A percentile compares a stretch with the other conserved stretches of the same genome.
phyloP scores from a whole-genome alignment of 2,329 filamentous ascomycete genomes.

The Diaporthe helianthi region DNA sequence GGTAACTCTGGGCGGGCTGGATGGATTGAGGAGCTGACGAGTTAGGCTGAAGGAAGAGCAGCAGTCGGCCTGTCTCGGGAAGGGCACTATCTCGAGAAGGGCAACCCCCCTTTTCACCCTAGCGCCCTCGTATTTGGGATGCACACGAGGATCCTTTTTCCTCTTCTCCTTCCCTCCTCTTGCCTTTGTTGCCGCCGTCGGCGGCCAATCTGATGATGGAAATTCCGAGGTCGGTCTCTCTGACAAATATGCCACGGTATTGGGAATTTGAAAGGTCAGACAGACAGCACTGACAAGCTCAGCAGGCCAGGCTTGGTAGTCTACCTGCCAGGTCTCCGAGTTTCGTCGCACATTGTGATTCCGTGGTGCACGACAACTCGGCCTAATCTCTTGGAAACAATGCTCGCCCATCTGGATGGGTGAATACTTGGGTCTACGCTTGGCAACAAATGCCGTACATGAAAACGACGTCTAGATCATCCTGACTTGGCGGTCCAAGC shows the following conservation, averaged over 20 bases:
- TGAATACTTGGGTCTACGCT: neutral
- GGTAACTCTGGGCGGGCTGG: conserved; percentile 7
- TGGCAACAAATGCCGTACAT: neutral
- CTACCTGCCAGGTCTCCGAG: conserved; percentile 4
- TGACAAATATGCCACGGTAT: neutral
- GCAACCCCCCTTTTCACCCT: conserved; percentile 24
- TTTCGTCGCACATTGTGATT: neutral
- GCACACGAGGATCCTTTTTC: conserved; percentile 22
- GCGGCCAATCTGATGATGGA: conserved; percentile 7
- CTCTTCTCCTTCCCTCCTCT: neutral
- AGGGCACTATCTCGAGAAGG: too few relatives aligned
- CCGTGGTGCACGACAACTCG: neutral
- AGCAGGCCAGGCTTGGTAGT: neutral
- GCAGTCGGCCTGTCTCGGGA: conserved; percentile 7
- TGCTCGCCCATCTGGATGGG: too few relatives aligned
- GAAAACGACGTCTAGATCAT: neutral
- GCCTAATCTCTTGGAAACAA: neutral
- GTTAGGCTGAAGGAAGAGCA: conserved; percentile 13
- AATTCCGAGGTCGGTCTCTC: conserved; percentile 2
- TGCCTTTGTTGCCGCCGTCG: conserved; percentile 13
- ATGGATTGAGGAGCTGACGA: neutral
- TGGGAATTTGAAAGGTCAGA: neutral
- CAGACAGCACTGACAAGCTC: conserved; percentile 4
- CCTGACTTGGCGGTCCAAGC: neutral
- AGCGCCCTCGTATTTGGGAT: conserved; percentile 34